These are phyloP conservation scores for Caryopteris hybrid DNA, from an alignment of 305 asterid genomes.

Conservation along the genomic window DNA sequence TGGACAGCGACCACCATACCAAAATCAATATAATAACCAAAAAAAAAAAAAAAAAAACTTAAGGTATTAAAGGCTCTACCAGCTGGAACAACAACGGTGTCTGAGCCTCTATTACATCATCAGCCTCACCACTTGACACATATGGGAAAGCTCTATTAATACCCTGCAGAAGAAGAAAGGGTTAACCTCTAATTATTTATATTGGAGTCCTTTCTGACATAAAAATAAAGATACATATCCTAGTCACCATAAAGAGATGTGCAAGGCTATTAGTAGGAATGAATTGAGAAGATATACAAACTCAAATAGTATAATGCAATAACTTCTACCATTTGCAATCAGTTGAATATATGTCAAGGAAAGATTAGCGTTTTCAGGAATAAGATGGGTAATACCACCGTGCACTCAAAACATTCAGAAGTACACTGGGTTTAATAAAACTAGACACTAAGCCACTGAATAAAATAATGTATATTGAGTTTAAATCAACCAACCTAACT, in stretches of 20 bases:
- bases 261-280: background rate
- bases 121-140: constrained; percentile 78
- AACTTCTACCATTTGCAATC: background rate
- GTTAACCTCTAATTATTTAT: background rate
- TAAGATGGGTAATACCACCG: background rate
- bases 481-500: background rate
- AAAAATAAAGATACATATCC: background rate
- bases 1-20: background rate
- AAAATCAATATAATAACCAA: no score
- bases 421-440: background rate
- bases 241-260: background rate
- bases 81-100: constrained; percentile 91
- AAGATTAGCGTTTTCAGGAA: background rate
- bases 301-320: no score
- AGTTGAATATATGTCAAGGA: background rate
- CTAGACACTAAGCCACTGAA: background rate
- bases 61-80: constrained; percentile 36
- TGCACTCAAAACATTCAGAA: background rate
- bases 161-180: constrained; percentile 56
- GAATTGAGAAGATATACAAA: background rate
- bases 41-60: background rate
- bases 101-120: constrained; percentile 75
- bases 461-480: background rate
- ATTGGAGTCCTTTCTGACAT: background rate
- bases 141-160: constrained; percentile 92